These are phyloP conservation scores for Diaporthe velutina DNA, from an alignment of 2,329 filamentous ascomycete species.

Conservation along the genomic window DNA sequence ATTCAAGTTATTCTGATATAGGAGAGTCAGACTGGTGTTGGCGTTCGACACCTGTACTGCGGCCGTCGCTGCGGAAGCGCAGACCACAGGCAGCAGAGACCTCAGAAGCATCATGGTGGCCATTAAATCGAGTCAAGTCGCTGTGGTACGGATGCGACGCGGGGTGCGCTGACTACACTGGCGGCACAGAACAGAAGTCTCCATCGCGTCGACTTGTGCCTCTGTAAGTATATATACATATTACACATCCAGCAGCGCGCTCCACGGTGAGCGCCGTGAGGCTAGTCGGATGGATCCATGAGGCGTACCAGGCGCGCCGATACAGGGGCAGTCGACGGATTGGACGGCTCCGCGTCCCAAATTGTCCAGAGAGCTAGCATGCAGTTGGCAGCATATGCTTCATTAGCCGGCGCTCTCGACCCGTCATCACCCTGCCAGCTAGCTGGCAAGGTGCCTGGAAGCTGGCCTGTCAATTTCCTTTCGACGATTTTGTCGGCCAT, in stretches of 20 bases:
- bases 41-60: not conserved
- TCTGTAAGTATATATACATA: not conserved
- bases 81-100: not conserved
- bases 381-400: not conserved
- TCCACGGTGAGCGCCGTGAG: not conserved
- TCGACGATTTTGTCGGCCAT: not conserved
- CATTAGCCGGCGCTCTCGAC: not conserved
- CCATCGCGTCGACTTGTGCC: not conserved
- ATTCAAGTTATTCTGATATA: slow-evolving; percentile 9
- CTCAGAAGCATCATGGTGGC: not conserved
- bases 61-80: not conserved
- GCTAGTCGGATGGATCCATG: not conserved
- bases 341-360: slow-evolving; percentile 8
- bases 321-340: not conserved
- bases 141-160: not conserved
- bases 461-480: no score
- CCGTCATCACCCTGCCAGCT: slow-evolving; percentile 1
- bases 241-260: not conserved
- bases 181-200: not conserved
- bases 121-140: not conserved
- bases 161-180: not conserved
- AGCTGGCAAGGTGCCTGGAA: not conserved
- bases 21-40: slow-evolving; percentile 20
- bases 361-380: not conserved
- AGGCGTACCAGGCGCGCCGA: not conserved